phyloP scores from a whole-genome alignment of 768 basidiomycete species.

The Kwoniella heveanensis region DNA sequence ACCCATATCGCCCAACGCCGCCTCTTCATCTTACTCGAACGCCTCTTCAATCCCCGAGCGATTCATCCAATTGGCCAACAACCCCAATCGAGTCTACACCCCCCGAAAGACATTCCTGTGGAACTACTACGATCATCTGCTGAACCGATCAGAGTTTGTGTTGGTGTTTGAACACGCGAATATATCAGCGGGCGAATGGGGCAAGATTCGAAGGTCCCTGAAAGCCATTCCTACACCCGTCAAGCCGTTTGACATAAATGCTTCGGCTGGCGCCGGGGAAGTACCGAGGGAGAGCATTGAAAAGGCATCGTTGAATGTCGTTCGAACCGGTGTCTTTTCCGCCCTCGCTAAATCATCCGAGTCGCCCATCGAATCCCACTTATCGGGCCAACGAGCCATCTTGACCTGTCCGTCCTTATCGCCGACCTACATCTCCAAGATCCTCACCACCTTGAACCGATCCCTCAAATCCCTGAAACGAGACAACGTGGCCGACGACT shows the following conservation, averaged over 20 bases:
- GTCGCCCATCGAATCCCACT: slow-evolving; percentile 25
- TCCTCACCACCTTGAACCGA: slow-evolving; percentile 39
- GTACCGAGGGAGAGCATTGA: not conserved
- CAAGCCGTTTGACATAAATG: slow-evolving; percentile 4
- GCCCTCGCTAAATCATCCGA: slow-evolving; percentile 64
- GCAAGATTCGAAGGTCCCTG: slow-evolving; percentile 71
- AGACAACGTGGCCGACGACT: slow-evolving; percentile 23
- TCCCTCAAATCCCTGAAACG: slow-evolving; percentile 30
- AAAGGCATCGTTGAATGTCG: slow-evolving; percentile 62
- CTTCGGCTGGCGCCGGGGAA: not conserved
- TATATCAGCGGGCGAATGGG: slow-evolving; percentile 67
- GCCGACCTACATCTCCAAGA: slow-evolving; percentile 41
- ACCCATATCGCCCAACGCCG: slow-evolving; percentile 3
- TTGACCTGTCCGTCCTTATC: slow-evolving; percentile 48
- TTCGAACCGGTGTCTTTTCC: slow-evolving; percentile 77
- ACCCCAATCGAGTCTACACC: slow-evolving; percentile 66
- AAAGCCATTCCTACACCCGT: slow-evolving; percentile 58
- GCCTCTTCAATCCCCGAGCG: not conserved
- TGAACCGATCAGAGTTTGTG: slow-evolving; percentile 66
- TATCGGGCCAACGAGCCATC: slow-evolving; percentile 48
- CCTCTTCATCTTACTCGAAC: not conserved
- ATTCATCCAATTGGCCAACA: not conserved
- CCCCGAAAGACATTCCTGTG: slow-evolving; percentile 80
- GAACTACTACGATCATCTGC: slow-evolving; percentile 73
- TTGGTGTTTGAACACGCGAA: slow-evolving; percentile 78